Base-by-base conservation (phyloP, 306 rosid species). In the Echinosophora koreensis region DNA sequence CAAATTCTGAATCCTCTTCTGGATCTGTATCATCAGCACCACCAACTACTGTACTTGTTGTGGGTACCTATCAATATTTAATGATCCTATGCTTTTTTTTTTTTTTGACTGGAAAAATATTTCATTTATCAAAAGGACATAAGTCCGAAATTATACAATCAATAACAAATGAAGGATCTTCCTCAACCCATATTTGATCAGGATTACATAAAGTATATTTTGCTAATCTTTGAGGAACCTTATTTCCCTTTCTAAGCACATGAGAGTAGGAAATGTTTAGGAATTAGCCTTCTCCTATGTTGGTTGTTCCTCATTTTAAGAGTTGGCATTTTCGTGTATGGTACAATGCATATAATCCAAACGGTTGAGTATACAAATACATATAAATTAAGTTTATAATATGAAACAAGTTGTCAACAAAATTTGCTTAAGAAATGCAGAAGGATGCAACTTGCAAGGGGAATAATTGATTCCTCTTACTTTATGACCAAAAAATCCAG, bases 381-480 rank as follows among this genome's bases (percentile, higher is more conserved):
- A 66, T 65, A 39, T 18, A 38, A 50, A 28, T 54, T 27, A 35
- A 30, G 66, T 38, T 63, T 35, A 51, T 15, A 42, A 44, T 44
- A 44, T 44, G 50, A 11, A 72, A 16, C 52, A 63, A 63, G 18
- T 28, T 62, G 38, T n/a, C 44, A 51, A 37, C 17, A 35, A 18
- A n/a, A 3, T 28, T 22, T 32, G 30, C 28, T 16, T 0, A 9
- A 38, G 41, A 47, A 72, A 63, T 42, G 22, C 62, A 22, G 22
- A 35, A 47, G 22, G 46, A 38, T 13, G 38, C 27, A 80, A 73
- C 32, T 73, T 73, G 71, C 11, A 32, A 59, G 38, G 17, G 28
- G 5, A 56, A 74, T 80, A 57, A 66, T 73, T 73, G 74, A 80
- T 57, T 57, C 16, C 58, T 57, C 30, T 58, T 57, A 66, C 41